Conservation (phyloP, 2,329 filamentous ascomycete species). For the Ceratocystis smalleyi region DNA sequence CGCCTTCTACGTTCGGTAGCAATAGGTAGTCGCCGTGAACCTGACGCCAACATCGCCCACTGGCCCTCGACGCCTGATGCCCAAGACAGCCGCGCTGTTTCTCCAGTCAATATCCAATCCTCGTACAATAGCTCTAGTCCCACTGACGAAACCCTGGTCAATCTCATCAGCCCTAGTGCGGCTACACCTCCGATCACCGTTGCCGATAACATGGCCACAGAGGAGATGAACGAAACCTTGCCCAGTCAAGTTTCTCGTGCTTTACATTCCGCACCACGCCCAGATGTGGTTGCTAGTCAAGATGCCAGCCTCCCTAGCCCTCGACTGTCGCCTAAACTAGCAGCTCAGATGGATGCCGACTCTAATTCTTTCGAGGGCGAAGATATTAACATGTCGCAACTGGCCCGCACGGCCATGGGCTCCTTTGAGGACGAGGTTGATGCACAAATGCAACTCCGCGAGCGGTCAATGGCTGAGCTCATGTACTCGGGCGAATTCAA, state of each 20-base stretch:
- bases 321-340: slow-evolving; percentile 79
- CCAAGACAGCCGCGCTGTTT: slow-evolving; percentile 6
- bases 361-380: slow-evolving; percentile 29
- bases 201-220: not conserved
- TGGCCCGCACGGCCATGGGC: not conserved
- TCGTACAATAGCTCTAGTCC: slow-evolving; percentile 37
- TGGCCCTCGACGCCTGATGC: slow-evolving; percentile 11
- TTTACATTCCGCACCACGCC: slow-evolving; percentile 1
- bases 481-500: slow-evolving; percentile 41
- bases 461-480: not conserved
- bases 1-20: slow-evolving; percentile 10
- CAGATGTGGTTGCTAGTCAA: slow-evolving; percentile 31
- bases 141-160: slow-evolving; percentile 39
- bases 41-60: not conserved
- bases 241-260: not conserved
- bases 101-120: slow-evolving; percentile 19
- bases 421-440: slow-evolving; percentile 6
- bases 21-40: not conserved
- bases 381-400: slow-evolving; percentile 24
- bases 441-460: slow-evolving; percentile 9
- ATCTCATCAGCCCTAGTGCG: slow-evolving; percentile 46
- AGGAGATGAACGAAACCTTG: slow-evolving; percentile 52
- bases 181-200: slow-evolving; percentile 57
- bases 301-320: slow-evolving; percentile 91
- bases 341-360: slow-evolving; percentile 39